A percentile compares a stretch with the other conserved stretches of the same genome.
Evolutionary conservation across 2,329 filamentous ascomycete species (phyloP).

Genomic region (Nigrospora oryzae): DNA sequence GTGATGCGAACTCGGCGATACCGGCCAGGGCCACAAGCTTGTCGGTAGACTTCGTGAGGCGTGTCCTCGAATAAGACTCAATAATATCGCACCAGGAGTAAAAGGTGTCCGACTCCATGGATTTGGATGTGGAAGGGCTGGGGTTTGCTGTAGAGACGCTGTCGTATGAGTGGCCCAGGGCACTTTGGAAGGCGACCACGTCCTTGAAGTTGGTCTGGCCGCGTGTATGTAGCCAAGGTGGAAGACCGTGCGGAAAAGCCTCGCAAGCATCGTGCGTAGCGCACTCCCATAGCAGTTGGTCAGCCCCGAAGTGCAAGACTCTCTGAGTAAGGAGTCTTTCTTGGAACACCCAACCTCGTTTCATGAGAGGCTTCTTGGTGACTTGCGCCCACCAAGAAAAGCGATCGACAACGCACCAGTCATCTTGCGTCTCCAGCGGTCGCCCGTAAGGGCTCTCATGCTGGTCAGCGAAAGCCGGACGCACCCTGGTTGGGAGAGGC

Average conservation of each 20-base stretch:
- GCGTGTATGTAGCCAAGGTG: not conserved
- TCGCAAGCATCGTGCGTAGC: slow-evolving; percentile 1
- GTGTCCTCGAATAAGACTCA: slow-evolving; percentile 1
- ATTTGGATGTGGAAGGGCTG: too few relatives aligned
- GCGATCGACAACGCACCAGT: not conserved
- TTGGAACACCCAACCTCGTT: slow-evolving; percentile 1
- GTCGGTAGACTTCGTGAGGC: not conserved
- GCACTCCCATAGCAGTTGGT: slow-evolving; percentile 1
- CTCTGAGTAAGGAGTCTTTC: not conserved
- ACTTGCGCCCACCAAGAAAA: slow-evolving; percentile 3
- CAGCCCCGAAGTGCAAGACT: not conserved
- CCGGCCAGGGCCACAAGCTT: slow-evolving; percentile 2
- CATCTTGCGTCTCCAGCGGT: not conserved
- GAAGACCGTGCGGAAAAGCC: not conserved
- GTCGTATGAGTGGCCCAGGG: too few relatives aligned
- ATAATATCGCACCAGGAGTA: slow-evolving; percentile 2
- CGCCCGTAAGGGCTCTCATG: not conserved
- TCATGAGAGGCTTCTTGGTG: not conserved
- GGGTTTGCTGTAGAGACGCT: too few relatives aligned
- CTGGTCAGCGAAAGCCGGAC: not conserved
- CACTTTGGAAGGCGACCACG: not conserved
- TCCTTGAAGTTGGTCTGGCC: slow-evolving; percentile 2
- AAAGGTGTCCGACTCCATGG: not conserved
- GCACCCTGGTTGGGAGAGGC: not conserved
- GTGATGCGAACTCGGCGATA: not conserved